These are phyloP conservation scores for Fusarium coffeatum DNA, from an alignment of 2,329 filamentous ascomycete genomes.

Conservation along the genomic window DNA sequence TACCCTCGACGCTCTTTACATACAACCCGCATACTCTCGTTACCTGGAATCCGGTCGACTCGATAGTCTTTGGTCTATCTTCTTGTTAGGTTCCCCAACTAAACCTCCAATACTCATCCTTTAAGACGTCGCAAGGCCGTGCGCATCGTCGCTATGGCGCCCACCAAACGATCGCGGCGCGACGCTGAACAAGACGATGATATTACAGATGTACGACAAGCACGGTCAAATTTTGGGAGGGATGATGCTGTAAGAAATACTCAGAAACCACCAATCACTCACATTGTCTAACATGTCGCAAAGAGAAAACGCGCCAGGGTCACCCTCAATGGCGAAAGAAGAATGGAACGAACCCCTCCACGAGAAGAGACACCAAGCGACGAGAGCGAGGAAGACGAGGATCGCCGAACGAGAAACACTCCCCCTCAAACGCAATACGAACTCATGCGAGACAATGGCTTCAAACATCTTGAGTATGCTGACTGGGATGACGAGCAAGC, in stretches of 20 bases:
- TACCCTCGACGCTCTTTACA: not conserved
- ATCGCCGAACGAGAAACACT: slow-evolving; percentile 42
- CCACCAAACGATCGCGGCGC: slow-evolving; percentile 58
- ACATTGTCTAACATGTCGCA: not conserved
- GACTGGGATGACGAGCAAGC: slow-evolving; percentile 71
- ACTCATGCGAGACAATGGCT: slow-evolving; percentile 68
- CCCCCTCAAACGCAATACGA: slow-evolving; percentile 71
- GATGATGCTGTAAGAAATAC: slow-evolving; percentile 53
- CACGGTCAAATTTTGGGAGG: slow-evolving; percentile 56
- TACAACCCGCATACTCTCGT: not conserved
- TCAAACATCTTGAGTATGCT: slow-evolving; percentile 66
- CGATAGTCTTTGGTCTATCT: not conserved
- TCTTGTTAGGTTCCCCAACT: not conserved
- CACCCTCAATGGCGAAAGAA: slow-evolving; percentile 42
- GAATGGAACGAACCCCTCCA: slow-evolving; percentile 26
- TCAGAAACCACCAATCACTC: not conserved
- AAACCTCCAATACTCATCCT: not conserved
- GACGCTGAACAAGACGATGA: slow-evolving; percentile 52
- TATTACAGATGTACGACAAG: slow-evolving; percentile 52
- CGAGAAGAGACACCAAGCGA: slow-evolving; percentile 43
- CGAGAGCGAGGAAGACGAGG: slow-evolving; percentile 49
- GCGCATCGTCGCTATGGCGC: slow-evolving; percentile 44
- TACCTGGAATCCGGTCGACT: not conserved
- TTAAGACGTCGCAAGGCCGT: slow-evolving; percentile 16
- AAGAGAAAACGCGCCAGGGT: slow-evolving; percentile 53